Base-by-base conservation (phyloP, 106 monocot genomes). In the Iris macrosiphon region DNA sequence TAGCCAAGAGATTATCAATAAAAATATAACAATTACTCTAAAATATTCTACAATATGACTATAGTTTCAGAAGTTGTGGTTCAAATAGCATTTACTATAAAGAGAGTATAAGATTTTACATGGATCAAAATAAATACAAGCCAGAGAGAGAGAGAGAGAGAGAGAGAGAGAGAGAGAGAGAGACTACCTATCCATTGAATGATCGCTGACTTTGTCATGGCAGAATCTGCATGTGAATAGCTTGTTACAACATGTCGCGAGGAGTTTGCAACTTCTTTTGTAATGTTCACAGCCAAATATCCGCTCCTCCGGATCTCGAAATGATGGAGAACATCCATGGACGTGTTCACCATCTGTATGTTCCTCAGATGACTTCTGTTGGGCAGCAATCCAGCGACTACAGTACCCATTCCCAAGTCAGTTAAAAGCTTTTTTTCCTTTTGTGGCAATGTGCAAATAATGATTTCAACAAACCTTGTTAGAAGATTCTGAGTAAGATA, bases 171-270 rank as follows among this genome's bases (percentile, higher is more conserved):
- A n/a, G n/a, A n/a, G n/a, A n/a, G n/a, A n/a, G n/a, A n/a, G n/a
- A 24, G 30, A 23, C 1, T 77, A 88, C 93, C 93, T 87, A 40
- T 93, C 93, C 87, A 93, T 93, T 17, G 80, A 75, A 75, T 93
- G 93, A 75, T 93, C 87, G 26, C 87, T 93, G 59, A 81, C 78
- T 80, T 81, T 84, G 67, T 93, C 93, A 67, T 93, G 93, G 68
- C 93, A 93, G 65, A 93, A 87, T 32, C 93, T 71, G 74, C 93
- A 93, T 23, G 93, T 70, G 55, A 87, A 93, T 28, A 93, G 57
- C 70, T 84, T 88, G 27, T 88, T 88, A 72, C 93, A 93, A 65
- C 93, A 93, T 33, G 87, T 61, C 38, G 93, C 93, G 56, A 87
- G 73, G 23, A 93, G 72, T 57, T 93, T 87, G 56, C 92, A 93